Conservation (phyloP, 2,329 filamentous ascomycete species). For the Aspergillus intermedius region DNA sequence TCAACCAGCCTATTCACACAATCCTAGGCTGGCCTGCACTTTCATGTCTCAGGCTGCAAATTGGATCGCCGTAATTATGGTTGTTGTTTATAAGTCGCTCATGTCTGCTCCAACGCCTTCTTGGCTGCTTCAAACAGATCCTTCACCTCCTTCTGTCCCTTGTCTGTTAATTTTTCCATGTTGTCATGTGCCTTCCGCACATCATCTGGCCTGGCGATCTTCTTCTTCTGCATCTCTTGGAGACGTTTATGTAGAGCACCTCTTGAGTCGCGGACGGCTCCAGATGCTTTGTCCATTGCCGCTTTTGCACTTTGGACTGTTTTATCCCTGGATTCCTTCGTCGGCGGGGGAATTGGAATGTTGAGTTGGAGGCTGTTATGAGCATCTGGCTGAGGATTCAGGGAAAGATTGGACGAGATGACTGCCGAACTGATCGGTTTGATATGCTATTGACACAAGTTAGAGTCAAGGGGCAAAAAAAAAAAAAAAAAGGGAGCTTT, state of each 20-base stretch:
- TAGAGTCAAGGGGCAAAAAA: background rate
- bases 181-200: slow-evolving; percentile 40
- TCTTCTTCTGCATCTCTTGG: slow-evolving; percentile 40
- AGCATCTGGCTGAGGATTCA: slow-evolving; percentile 38
- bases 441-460: slow-evolving; percentile 29
- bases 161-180: slow-evolving; percentile 44
- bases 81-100: slow-evolving; percentile 1
- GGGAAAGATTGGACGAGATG: slow-evolving; percentile 34
- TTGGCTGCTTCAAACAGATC: slow-evolving; percentile 38
- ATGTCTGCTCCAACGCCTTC: slow-evolving; percentile 32
- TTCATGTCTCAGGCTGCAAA: background rate
- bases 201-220: slow-evolving; percentile 39
- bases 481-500: background rate
- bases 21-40: too few species aligned
- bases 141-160: slow-evolving; percentile 42
- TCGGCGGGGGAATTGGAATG: slow-evolving; percentile 41
- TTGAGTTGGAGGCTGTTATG: slow-evolving; percentile 41
- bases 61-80: background rate
- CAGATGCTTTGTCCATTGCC: slow-evolving; percentile 38
- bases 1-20: too few species aligned
- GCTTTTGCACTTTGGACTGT: slow-evolving; percentile 35
- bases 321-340: slow-evolving; percentile 40
- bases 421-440: slow-evolving; percentile 42
- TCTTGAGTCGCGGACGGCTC: slow-evolving; percentile 37
- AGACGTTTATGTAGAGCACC: slow-evolving; percentile 40